Conservation (phyloP, 352 stramenopile genomes). For the Phytopythium helicoides region DNA sequence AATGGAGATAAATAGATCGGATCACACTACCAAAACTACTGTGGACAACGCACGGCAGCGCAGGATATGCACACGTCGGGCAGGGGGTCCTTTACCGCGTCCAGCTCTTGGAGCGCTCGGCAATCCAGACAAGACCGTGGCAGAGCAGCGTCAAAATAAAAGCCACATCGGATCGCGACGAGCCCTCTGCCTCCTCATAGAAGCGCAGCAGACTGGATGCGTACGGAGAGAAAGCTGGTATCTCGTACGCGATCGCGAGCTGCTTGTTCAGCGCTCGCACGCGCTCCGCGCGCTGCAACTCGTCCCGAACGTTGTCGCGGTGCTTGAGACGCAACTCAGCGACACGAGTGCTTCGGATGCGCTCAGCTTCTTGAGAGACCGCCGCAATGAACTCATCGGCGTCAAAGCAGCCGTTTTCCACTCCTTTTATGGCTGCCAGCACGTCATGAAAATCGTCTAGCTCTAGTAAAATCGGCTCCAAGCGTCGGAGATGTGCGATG, state of each 20-base stretch:
- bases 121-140: constrained; percentile 78
- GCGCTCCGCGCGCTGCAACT: constrained; percentile 68
- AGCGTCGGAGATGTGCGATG: constrained; percentile 65
- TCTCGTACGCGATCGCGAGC: constrained; percentile 70
- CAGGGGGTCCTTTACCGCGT: constrained; percentile 21
- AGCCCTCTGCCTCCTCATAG: constrained; percentile 72
- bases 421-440: constrained; percentile 70
- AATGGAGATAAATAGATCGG: no score
- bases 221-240: constrained; percentile 72
- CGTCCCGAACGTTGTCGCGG: constrained; percentile 52
- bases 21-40: no score
- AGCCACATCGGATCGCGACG: constrained; percentile 66
- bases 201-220: constrained; percentile 64
- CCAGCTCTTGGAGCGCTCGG: constrained; percentile 68
- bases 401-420: constrained; percentile 62
- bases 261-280: constrained; percentile 63
- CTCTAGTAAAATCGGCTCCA: constrained; percentile 47
- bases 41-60: no score
- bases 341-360: constrained; percentile 35
- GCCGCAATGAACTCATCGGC: constrained; percentile 55
- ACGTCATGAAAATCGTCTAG: constrained; percentile 70
- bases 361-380: constrained; percentile 41
- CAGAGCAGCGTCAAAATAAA: constrained; percentile 80
- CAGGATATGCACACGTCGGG: not conserved
- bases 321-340: constrained; percentile 48